A percentile compares a stretch with the other conserved stretches of the same genome.
phyloP scores from a whole-genome alignment of 805 yeast genomes.

The Starmerella khaoyaiensis region DNA sequence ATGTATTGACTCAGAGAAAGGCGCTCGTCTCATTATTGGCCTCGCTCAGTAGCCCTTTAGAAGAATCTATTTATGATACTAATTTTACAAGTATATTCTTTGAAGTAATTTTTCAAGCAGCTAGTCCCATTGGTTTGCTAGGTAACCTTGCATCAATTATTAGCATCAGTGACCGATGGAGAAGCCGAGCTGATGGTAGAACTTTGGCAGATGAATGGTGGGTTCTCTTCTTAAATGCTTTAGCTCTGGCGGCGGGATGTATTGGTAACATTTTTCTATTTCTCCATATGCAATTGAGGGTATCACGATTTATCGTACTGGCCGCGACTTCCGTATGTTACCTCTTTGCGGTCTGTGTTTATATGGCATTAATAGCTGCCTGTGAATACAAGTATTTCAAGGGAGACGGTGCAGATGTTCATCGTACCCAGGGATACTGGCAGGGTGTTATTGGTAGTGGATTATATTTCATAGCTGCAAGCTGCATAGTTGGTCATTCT shows the following conservation, averaged over 20 bases:
- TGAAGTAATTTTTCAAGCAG: slow-evolving; percentile 12
- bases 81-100: too few species aligned
- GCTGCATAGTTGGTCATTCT: slow-evolving; percentile 43
- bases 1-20: too few species aligned
- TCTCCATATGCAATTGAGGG: slow-evolving; percentile 53
- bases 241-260: slow-evolving; percentile 53
- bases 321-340: slow-evolving; percentile 35
- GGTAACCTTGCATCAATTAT: slow-evolving; percentile 18
- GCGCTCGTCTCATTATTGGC: too few species aligned
- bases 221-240: slow-evolving; percentile 44
- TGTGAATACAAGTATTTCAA: slow-evolving; percentile 27
- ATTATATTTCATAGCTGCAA: slow-evolving; percentile 47
- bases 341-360: slow-evolving; percentile 43
- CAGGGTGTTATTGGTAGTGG: slow-evolving; percentile 54
- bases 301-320: slow-evolving; percentile 41
- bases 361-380: slow-evolving; percentile 38
- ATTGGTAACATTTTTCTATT: slow-evolving; percentile 56
- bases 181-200: neutral
- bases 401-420: slow-evolving; percentile 17
- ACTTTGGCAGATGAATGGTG: slow-evolving; percentile 22
- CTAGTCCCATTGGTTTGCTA: slow-evolving; percentile 19
- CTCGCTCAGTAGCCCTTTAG: too few species aligned
- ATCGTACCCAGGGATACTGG: slow-evolving; percentile 60
- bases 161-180: slow-evolving; percentile 19
- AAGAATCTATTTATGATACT: too few species aligned